These are phyloP conservation scores for Zasmidium citrigriseum DNA, from an alignment of 2,329 filamentous ascomycete genomes.

Conservation along the genomic window DNA sequence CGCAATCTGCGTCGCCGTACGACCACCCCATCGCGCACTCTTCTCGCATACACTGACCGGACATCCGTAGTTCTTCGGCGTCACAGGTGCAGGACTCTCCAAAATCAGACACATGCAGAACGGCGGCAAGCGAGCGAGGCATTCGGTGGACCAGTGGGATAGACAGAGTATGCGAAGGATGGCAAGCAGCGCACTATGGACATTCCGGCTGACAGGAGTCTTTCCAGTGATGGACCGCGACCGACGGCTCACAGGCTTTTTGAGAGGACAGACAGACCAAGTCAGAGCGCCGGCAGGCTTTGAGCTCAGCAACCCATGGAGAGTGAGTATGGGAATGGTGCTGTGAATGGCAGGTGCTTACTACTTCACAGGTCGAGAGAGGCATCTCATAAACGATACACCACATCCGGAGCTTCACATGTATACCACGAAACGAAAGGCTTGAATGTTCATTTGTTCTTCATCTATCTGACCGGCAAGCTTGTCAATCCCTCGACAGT, in stretches of 20 bases:
- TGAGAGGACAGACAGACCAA: conserved; percentile 63
- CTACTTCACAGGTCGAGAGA: conserved; percentile 26
- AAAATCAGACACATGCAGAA: conserved; percentile 62
- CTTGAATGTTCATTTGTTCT: not conserved
- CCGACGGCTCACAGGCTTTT: conserved; percentile 60
- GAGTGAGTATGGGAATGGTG: conserved; percentile 48
- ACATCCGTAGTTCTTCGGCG: conserved; percentile 57
- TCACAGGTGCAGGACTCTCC: conserved; percentile 60
- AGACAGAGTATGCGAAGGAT: conserved; percentile 50
- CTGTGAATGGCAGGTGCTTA: not conserved
- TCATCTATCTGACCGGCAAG: no score
- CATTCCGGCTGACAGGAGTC: not conserved
- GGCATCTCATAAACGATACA: conserved; percentile 20
- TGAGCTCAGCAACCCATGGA: conserved; percentile 69
- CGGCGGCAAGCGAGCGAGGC: conserved; percentile 62
- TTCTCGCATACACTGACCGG: conserved; percentile 11
- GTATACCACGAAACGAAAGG: not conserved
- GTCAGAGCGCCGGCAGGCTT: conserved; percentile 61
- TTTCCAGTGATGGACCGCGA: conserved; percentile 67
- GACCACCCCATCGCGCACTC: not conserved
- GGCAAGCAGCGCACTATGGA: not conserved
- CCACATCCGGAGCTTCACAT: conserved; percentile 38
- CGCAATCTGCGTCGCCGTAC: conserved; percentile 62
- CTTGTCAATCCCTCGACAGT: not conserved
- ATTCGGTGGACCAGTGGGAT: conserved; percentile 65